These are phyloP conservation scores for Ophiostoma sp. DNA, from an alignment of 2,329 filamentous ascomycete genomes.

Conservation along the genomic window DNA sequence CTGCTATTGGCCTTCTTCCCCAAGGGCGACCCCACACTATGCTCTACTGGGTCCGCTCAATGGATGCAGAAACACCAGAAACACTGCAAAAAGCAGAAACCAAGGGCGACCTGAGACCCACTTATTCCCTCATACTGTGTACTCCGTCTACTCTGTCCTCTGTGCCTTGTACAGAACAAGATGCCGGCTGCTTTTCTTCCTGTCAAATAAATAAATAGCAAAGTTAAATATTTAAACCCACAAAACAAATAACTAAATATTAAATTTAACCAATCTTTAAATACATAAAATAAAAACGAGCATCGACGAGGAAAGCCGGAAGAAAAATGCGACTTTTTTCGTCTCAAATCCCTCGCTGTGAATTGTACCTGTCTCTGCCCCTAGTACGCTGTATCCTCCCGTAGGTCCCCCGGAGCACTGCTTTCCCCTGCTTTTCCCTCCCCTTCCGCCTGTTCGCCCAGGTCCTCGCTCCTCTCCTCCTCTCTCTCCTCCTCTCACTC, in stretches of 20 bases:
- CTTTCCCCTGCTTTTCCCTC: constrained; percentile 12
- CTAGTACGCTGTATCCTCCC: neutral
- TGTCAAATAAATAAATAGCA: neutral
- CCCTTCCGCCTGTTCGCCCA: constrained; percentile 14
- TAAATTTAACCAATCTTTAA: neutral
- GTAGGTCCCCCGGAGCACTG: neutral
- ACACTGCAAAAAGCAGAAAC: constrained; percentile 11
- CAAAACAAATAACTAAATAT: neutral
- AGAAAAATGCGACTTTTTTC: constrained; percentile 26
- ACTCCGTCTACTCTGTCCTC: neutral
- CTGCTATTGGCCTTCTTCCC: constrained; percentile 26
- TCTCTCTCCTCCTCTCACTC: constrained; percentile 7
- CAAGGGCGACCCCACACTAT: constrained; percentile 22
- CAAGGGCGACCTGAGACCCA: constrained; percentile 3
- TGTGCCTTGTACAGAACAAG: neutral
- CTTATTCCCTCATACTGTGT: constrained; percentile 6
- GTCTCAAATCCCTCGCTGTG: constrained; percentile 22
- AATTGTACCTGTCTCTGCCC: neutral
- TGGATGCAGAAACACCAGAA: constrained; percentile 9
- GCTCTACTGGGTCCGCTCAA: constrained; percentile 17
- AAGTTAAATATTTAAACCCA: neutral
- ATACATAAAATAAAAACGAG: constrained; percentile 4
- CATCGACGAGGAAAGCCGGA: constrained; percentile 27
- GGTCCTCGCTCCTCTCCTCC: constrained; percentile 9
- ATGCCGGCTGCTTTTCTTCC: constrained; percentile 11